Evolutionary conservation across 2,329 filamentous ascomycete genomes (phyloP), one percentile per base, ranked within the genome.

Genomic region (Pseudogymnoascus sp.): DNA sequence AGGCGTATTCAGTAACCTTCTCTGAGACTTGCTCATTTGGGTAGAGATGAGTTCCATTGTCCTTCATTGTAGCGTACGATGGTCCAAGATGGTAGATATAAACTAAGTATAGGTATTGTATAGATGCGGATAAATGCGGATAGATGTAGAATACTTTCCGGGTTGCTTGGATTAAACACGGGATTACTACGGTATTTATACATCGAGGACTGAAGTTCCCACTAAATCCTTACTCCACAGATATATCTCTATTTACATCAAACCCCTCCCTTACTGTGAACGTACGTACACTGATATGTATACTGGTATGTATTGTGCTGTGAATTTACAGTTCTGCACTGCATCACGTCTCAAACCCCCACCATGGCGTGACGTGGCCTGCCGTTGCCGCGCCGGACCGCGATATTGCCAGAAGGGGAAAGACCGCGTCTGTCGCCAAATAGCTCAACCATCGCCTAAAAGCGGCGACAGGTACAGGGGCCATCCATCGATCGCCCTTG

Each of bases 1-100:
- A 71, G 15, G 79, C 72, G 67, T 82, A 81, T 10, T 73, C 70
- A 12, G 74, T 73, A 64, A 80, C 79, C 15, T 71, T 73, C 59
- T 69, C 66, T 60, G 74, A 74, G 59, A 79, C 73, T 61, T 74
- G 67, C 27, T 74, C 71, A 60, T 76, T 79, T 33, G 75, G 72
- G 67, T 79, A 80, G 36, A 80, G 73, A 27, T 70, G 66, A 25
- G 73, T 68, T 2, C 63, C 65, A 29, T 67, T 67, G 42, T 66
- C 65, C 60, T 70, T 70, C 69, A 71, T 71, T 29, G 48, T 33
- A 12, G 48, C 29, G 48, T 31, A 55, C 33, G 48, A 55, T 10
- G 27, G 29, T 5, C 27, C 6, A 33, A 55, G 48, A 55, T 55
- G n/a, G 13, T 4, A 15, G 4, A 52, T 52, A 52, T 52, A 31